Evolutionary conservation across 2,329 filamentous ascomycete genomes (phyloP), one percentile per base, ranked within the genome.

Genomic region (Botrytis pseudocinerea): DNA sequence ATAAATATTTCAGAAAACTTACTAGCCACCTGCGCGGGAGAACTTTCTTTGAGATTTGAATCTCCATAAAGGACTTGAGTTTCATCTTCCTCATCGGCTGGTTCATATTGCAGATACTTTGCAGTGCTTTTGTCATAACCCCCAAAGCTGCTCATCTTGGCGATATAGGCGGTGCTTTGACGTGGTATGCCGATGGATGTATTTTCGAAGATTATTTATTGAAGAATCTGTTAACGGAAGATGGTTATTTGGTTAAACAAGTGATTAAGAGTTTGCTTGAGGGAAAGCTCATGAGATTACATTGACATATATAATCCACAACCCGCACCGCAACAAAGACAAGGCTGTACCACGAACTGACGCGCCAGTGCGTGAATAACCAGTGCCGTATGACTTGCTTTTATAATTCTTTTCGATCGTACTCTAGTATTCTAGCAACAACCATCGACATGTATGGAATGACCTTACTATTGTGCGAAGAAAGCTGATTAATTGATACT

Each of bases 311-410:
- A 4, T 66, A 66, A n/a, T 28, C 10, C n/a, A 20, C 35, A 20
- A 32, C 7, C 18, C 4, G 9, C 6, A 25, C 14, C 18, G 4
- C 7, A 20, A 9, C 0, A 14, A 8, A 6, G 14, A 2, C 10
- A 40, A 16, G 9, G 2, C 14, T 12, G 8, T 40, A 4, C 14
- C 5, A 2, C 4, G 25, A 61, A 12, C 10, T 14, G n/a, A 16
- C 1, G 22, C 2, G 1, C 16, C 44, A 64, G 18, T 32, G 4
- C 1, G 9, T 25, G 28, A 4, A 8, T n/a, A n/a, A 25, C 12
- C 8, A 2, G 8, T 51, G 22, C 20, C 5, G 46, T 51, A 51
- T 25, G 16, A 3, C 14, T 40, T n/a, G 4, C 0, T 25, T n/a
- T 0, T 28, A n/a, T 1, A 2, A 32, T 44, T 18, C 2, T 44